Percentiles rank a stretch among this genome's conserved stretches.
Conservation (phyloP, 2,329 filamentous ascomycete species). For the Aspergillus vadensis region DNA sequence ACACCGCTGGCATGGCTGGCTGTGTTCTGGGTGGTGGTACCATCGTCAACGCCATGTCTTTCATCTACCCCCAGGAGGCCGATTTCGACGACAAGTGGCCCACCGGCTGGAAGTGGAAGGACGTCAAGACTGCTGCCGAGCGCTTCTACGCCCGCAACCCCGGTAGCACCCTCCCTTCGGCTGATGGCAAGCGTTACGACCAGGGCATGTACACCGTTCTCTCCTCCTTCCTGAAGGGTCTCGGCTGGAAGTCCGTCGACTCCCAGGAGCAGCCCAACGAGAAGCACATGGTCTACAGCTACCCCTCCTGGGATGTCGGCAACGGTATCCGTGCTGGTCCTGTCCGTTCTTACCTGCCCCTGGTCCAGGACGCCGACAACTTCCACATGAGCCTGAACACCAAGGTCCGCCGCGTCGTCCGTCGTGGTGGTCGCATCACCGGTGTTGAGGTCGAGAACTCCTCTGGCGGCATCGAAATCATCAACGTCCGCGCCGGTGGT, state of each 20-base stretch:
- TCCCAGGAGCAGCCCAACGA: constrained; percentile 60
- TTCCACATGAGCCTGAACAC: constrained; percentile 69
- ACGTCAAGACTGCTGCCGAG: constrained; percentile 61
- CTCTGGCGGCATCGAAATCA: constrained; percentile 55
- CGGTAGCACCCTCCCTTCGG: constrained; percentile 65
- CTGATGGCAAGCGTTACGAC: constrained; percentile 66
- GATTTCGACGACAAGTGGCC: constrained; percentile 76
- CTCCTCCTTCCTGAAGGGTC: constrained; percentile 57
- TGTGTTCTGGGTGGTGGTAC: constrained; percentile 25
- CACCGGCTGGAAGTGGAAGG: constrained; percentile 65
- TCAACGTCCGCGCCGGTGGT: constrained; percentile 64
- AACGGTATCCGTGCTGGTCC: constrained; percentile 68
- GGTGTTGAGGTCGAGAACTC: constrained; percentile 41
- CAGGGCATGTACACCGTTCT: constrained; percentile 66
- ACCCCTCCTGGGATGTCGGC: constrained; percentile 66
- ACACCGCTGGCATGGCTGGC: constrained; percentile 22
- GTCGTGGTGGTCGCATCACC: constrained; percentile 61
- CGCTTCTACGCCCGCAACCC: constrained; percentile 69
- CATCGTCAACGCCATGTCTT: constrained; percentile 22
- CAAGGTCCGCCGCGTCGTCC: constrained; percentile 64
- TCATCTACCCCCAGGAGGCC: constrained; percentile 50
- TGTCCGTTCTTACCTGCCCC: constrained; percentile 68
- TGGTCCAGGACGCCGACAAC: constrained; percentile 60
- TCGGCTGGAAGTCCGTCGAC: constrained; percentile 64
- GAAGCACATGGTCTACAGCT: constrained; percentile 67